These are phyloP conservation scores for Stagonosporopsis tanaceti DNA, from an alignment of 2,329 filamentous ascomycete species.

Conservation along the genomic window DNA sequence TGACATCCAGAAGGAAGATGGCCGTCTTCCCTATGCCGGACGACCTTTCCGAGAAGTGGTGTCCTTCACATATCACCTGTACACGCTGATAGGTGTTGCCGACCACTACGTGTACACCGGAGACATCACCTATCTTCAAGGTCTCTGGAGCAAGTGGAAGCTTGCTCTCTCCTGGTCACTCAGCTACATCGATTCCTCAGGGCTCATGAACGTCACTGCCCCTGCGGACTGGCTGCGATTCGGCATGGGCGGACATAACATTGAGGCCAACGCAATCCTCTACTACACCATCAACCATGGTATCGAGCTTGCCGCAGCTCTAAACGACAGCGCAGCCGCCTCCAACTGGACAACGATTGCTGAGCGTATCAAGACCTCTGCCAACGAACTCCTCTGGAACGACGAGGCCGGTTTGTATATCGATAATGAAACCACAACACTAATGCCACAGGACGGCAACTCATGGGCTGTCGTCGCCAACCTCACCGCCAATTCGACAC, in stretches of 20 bases:
- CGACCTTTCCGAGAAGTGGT: conserved; percentile 51
- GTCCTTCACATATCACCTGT: conserved; percentile 65
- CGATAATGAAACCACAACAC: conserved; percentile 61
- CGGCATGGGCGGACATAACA: conserved; percentile 61
- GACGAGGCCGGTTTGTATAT: conserved; percentile 59
- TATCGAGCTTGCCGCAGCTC: conserved; percentile 59
- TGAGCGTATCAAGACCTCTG: conserved; percentile 54
- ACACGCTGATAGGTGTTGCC: conserved; percentile 56
- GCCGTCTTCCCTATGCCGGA: conserved; percentile 61
- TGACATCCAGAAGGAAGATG: conserved; percentile 54
- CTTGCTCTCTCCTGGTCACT: conserved; percentile 54
- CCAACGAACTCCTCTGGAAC: conserved; percentile 61
- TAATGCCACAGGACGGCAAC: conserved; percentile 60
- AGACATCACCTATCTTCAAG: conserved; percentile 50
- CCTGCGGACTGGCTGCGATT: conserved; percentile 58
- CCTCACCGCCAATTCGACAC: conserved; percentile 42
- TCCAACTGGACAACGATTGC: conserved; percentile 54
- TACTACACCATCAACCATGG: conserved; percentile 63
- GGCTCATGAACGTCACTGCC: conserved; percentile 57
- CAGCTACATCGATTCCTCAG: conserved; percentile 52
- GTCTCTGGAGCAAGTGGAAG: conserved; percentile 56
- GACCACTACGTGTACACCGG: conserved; percentile 57
- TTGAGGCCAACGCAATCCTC: conserved; percentile 57
- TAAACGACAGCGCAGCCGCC: conserved; percentile 54
- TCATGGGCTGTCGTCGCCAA: conserved; percentile 53